Evolutionary conservation across 176 grass and related monocot genomes (phyloP).

Genomic region (Carex pumila): DNA sequence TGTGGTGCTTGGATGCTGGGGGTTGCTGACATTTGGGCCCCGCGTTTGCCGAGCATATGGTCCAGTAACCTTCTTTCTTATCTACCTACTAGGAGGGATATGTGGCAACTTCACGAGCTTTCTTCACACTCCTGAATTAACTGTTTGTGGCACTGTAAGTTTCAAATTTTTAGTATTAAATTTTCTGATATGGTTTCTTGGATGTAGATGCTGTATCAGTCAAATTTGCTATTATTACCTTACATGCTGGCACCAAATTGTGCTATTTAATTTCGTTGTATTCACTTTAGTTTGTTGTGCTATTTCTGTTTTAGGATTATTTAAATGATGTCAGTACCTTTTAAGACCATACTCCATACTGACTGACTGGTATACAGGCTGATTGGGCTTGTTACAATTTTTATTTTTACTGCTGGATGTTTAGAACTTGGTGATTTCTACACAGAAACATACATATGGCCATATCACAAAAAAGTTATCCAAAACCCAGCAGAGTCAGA

Average conservation of each 20-base stretch:
- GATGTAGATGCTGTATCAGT: background rate
- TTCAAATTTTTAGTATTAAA: background rate
- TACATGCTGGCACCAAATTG: background rate
- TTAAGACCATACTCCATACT: background rate
- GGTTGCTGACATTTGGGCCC: constrained; percentile 57
- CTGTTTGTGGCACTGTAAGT: constrained; percentile 81
- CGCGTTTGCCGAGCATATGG: constrained; percentile 60
- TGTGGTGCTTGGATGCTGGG: constrained; percentile 66
- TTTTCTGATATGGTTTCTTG: background rate
- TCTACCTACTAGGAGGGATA: constrained; percentile 79
- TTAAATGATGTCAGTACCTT: background rate
- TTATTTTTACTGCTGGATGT: background rate
- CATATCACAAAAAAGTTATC: background rate
- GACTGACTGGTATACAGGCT: background rate
- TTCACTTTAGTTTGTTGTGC: background rate
- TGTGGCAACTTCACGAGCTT: constrained; percentile 72
- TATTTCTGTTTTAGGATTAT: background rate
- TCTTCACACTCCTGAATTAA: constrained; percentile 71
- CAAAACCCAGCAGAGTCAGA: background rate
- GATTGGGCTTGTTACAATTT: background rate
- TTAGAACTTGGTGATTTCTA: background rate
- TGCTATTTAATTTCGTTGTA: background rate
- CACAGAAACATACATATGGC: background rate
- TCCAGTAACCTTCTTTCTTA: constrained; percentile 59
- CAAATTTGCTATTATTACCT: background rate